These are phyloP conservation scores for Haplographium delicatum DNA, from an alignment of 495 filamentous ascomycete genomes.

Conservation along the genomic window DNA sequence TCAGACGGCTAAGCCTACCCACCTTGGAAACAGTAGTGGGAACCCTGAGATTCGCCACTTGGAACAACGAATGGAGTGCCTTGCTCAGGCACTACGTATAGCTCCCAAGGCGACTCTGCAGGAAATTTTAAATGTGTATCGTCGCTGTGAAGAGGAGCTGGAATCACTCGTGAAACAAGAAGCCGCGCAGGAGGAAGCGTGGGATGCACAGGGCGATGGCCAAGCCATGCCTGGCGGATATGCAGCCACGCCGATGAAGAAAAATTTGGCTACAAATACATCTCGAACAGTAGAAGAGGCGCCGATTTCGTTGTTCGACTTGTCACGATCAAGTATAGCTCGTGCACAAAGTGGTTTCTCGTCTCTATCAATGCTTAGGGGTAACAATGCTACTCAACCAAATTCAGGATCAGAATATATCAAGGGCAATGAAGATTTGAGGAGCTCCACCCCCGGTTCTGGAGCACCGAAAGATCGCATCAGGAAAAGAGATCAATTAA, in stretches of 20 bases:
- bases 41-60: constrained; percentile 58
- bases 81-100: constrained; percentile 77
- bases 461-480: constrained; percentile 22
- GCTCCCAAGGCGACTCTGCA: constrained; percentile 72
- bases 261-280: constrained; percentile 27
- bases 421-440: background rate
- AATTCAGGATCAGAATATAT: background rate
- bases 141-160: constrained; percentile 83
- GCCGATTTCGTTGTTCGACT: constrained; percentile 91
- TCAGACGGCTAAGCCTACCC: constrained; percentile 39
- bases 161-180: constrained; percentile 63
- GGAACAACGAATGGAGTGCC: constrained; percentile 84
- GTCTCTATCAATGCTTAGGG: constrained; percentile 34
- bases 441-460: background rate
- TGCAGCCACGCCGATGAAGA: constrained; percentile 26
- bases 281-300: constrained; percentile 56
- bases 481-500: constrained; percentile 75
- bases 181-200: constrained; percentile 64
- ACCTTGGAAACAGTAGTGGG: constrained; percentile 46
- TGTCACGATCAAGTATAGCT: constrained; percentile 73
- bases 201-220: constrained; percentile 61
- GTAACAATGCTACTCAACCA: background rate
- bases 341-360: constrained; percentile 55
- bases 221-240: constrained; percentile 65
- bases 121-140: constrained; percentile 81